Evolutionary conservation across 305 asterid genomes (phyloP), one percentile per base, ranked within the genome.

Genomic region (Andrographis paniculata): DNA sequence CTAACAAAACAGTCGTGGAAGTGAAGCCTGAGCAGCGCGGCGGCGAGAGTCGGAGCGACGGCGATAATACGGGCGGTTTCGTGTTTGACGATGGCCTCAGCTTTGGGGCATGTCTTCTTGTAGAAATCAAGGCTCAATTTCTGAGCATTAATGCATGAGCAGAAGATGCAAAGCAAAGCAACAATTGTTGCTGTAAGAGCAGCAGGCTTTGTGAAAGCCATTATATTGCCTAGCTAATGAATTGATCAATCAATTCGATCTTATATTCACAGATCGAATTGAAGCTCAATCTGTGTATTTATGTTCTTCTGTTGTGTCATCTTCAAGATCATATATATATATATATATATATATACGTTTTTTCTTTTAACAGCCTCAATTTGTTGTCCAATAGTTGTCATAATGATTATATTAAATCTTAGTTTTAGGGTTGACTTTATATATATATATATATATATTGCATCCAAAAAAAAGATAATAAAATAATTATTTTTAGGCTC

Each of bases 1-100:
- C 76, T 62, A 55, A 78, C 76, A 53, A 78, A 78, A 28, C 87
- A 78, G 44, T 78, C 87, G 11, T 78, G 87, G 57, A 78, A 78
- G 22, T 78, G 87, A 76, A 75, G 44, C 35, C 84, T 39, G 46
- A 78, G 82, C n/a, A 78, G 48, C 6, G 87, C 77, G 43, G 71
- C 79, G 2, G 64, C 75, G 5, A 78, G 80, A 39, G 72, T 58
- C 1, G 83, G 87, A 42, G 76, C 74, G 17, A 9, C 58, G 0
- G 70, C 30, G 5, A 78, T 66, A 17, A 71, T 62, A 1, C 39
- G 44, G 5, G 69, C 42, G 1, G 77, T 73, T 20, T 60, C 68
- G 9, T 46, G 7, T 33, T 54, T 64, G 14, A 76, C 82, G 9
- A 76, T 64, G 0, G 50, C 48, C 55, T 80, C 82, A 9, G 63